These are phyloP conservation scores for Neurospora sublineolata DNA, from an alignment of 495 filamentous ascomycete genomes.

Conservation along the genomic window DNA sequence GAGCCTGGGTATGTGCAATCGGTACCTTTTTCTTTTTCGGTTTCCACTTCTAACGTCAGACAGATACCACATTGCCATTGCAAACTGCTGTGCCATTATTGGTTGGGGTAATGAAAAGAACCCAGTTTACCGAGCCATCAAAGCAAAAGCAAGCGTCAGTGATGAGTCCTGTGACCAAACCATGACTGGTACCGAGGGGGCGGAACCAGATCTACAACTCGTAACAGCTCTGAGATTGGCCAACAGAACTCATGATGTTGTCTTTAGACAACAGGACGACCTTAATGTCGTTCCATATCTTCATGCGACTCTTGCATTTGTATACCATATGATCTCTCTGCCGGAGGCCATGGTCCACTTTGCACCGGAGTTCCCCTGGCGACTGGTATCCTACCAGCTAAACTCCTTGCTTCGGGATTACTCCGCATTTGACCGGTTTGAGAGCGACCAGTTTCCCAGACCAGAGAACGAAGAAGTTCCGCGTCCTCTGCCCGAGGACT, in stretches of 20 bases:
- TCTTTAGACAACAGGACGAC: slow-evolving; percentile 50
- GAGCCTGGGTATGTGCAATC: slow-evolving; percentile 41
- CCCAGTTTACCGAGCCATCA: slow-evolving; percentile 22
- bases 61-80: slow-evolving; percentile 47
- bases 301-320: slow-evolving; percentile 60
- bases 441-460: slow-evolving; percentile 40
- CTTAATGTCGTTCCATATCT: slow-evolving; percentile 53
- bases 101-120: slow-evolving; percentile 29
- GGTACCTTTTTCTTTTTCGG: slow-evolving; percentile 39
- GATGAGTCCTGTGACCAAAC: slow-evolving; percentile 8
- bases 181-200: slow-evolving; percentile 10
- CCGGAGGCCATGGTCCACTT: slow-evolving; percentile 37
- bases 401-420: slow-evolving; percentile 46
- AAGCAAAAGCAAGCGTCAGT: slow-evolving; percentile 1
- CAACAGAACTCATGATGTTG: slow-evolving; percentile 31
- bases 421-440: slow-evolving; percentile 35
- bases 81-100: slow-evolving; percentile 30
- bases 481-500: slow-evolving; percentile 78
- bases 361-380: slow-evolving; percentile 51
- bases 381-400: slow-evolving; percentile 46
- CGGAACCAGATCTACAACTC: slow-evolving; percentile 13
- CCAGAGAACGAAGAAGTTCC: slow-evolving; percentile 34
- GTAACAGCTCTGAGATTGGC: slow-evolving; percentile 17
- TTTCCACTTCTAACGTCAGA: slow-evolving; percentile 29
- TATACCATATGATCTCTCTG: slow-evolving; percentile 45